Evolutionary conservation across 495 filamentous ascomycete genomes (phyloP), one percentile per base, ranked within the genome.

Genomic region (Annulohypoxylon stygium): DNA sequence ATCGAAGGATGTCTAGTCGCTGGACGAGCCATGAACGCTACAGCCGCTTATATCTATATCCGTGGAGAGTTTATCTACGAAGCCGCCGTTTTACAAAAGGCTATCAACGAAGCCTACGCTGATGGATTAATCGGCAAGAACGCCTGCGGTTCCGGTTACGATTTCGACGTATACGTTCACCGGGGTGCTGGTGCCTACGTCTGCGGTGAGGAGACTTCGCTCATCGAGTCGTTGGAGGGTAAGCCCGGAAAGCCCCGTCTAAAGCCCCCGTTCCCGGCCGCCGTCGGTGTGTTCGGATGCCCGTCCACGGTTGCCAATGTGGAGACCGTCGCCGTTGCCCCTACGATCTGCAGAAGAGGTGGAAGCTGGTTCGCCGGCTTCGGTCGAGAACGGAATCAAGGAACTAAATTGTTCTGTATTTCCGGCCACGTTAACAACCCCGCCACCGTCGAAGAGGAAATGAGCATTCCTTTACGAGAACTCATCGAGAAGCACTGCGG

Each of bases 371-470:
- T 99, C 83, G 92, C 91, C 59, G 84, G 84, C 14, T 97, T 98
- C 78, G 96, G 96, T 37, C 94, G 96, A 66, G 95, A 98, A 83
- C 91, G 94, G 74, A 99, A 99, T 83, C 86, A 91, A 64, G 96
- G 96, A 79, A 99, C 96, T 50, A 99, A 99, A 87, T 90, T 99
- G 39, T 99, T 92, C 89, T 97, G 95, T 85, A 98, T 99, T 83
- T 97, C 94, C 39, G 96, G 96, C 25, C 93, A 98, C 82, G 96
- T 99, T 85, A 98, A 98, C 88, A 97, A 98, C 86, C 96, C 96
- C 57, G 92, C 88, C 81, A 98, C 97, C 8, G 95, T 99, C 51
- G 96, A 99, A 81, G 96, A 99, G 82, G 95, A 98, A 84, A 99
- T 99, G 96, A 94, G 91, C 74, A 98, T 98, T 71, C 90, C 96